Evolutionary conservation across 768 basidiomycete genomes (phyloP), one percentile per base, ranked within the genome.

Genomic region (Boletus rubropictus): DNA sequence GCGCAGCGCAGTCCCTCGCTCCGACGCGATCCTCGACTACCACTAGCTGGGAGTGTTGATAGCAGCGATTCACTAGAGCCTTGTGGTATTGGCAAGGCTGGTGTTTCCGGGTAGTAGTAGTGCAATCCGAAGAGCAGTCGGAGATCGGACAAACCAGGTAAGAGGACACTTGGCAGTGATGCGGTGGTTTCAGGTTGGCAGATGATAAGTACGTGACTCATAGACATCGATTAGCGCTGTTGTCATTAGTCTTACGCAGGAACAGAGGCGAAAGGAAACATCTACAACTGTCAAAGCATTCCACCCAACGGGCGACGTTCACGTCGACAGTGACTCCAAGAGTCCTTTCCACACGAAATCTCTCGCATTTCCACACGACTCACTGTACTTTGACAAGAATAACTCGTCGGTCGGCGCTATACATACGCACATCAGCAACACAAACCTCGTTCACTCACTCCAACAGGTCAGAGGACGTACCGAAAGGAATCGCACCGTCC

Each of bases 341-440:
- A 86, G 56, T 2, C 82, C 84, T 41, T 77, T 79, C 76, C 78
- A 79, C 33, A 88, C 84, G 55, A 94, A 89, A 48, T 85, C 81
- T 50, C 84, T 72, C 11, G 89, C 74, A 63, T 92, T 92, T 35
- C 90, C 91, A 44, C 75, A 76, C 7, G 84, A 77, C 57, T 89
- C 85, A 1, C 79, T 77, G 53, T 86, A 91, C 63, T 88, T 89
- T 9, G 81, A 69, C 59, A 93, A 65, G 69, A 93, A 92, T 12
- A 81, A 53, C 61, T 87, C 84, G 57, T 95, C 91, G 11, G 69
- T 74, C 2, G 66, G 59, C 12, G 44, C 74, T 76, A 51, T 12
- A 31, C 31, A 20, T 21, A 18, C 12, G 5, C 21, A 39, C 4
- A 10, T 51, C 34, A 35, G n/a, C 7, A 33, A 31, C 32, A 33